A percentile compares a stretch with the other conserved stretches of the same genome.
phyloP scores from a whole-genome alignment of 768 basidiomycete species.

The Wakefieldia striispora region DNA sequence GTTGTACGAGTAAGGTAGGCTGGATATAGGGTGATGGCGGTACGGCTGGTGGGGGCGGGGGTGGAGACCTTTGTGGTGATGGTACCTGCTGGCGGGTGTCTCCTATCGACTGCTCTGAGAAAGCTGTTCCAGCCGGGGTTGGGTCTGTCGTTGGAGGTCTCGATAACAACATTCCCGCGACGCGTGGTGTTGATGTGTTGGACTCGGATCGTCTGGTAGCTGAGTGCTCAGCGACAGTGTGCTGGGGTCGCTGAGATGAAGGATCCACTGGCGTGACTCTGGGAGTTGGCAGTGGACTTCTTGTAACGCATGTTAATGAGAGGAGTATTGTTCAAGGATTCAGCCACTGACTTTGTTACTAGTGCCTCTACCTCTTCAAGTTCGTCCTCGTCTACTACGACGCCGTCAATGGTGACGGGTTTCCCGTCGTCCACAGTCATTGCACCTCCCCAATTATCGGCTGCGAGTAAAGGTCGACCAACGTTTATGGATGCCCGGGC shows the following conservation, averaged over 20 bases:
- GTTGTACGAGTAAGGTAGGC: slow-evolving; percentile 10
- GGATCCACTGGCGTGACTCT: slow-evolving; percentile 50
- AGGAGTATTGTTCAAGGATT: slow-evolving; percentile 8
- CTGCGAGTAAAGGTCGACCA: slow-evolving; percentile 43
- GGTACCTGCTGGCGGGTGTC: background rate
- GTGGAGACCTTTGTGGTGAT: background rate
- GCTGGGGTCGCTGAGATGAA: slow-evolving; percentile 10
- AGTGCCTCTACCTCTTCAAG: slow-evolving; percentile 37
- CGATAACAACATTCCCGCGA: background rate
- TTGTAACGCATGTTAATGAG: slow-evolving; percentile 31
- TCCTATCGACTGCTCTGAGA: slow-evolving; percentile 3
- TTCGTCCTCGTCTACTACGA: slow-evolving; percentile 36
- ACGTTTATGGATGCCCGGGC: slow-evolving; percentile 43
- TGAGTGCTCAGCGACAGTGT: slow-evolving; percentile 1
- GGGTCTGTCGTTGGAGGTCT: background rate
- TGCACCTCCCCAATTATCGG: slow-evolving; percentile 54
- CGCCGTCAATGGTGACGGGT: slow-evolving; percentile 32
- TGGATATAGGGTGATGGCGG: slow-evolving; percentile 14
- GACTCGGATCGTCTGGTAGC: background rate
- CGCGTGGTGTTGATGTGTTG: background rate
- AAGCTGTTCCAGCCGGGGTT: background rate
- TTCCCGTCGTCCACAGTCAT: slow-evolving; percentile 33
- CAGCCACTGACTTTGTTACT: slow-evolving; percentile 43
- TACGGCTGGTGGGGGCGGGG: slow-evolving; percentile 2
- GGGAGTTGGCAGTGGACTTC: slow-evolving; percentile 63